These are phyloP conservation scores for Vigna angularis DNA, from an alignment of 306 rosid genomes.

Conservation along the genomic window DNA sequence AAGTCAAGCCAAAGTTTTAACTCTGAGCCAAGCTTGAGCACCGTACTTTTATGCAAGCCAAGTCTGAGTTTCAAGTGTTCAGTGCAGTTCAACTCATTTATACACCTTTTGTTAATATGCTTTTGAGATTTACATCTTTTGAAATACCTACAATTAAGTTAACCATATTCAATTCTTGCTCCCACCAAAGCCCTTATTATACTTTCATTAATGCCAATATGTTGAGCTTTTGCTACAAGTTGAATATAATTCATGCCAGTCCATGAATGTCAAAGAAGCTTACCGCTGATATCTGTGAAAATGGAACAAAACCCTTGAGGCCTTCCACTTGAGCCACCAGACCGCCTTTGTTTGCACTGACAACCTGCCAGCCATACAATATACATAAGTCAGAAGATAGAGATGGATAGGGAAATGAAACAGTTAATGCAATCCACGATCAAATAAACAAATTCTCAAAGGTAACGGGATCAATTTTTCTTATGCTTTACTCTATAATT, in stretches of 20 bases:
- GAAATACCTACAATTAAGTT: constrained; percentile 6
- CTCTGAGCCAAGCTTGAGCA: neutral
- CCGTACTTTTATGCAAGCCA: neutral
- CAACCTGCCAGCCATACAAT: constrained; percentile 67
- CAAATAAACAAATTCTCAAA: constrained; percentile 21
- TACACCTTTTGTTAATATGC: neutral
- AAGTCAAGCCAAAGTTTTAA: neutral
- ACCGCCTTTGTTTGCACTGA: constrained; percentile 93
- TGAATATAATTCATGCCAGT: constrained; percentile 32
- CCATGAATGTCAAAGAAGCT: constrained; percentile 50
- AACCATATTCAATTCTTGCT: constrained; percentile 32
- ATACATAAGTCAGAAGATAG: neutral
- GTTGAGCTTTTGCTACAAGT: constrained; percentile 22
- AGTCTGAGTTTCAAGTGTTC: neutral
- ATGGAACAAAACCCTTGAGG: constrained; percentile 93
- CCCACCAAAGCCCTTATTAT: neutral
- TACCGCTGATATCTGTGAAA: constrained; percentile 93
- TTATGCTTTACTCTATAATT: constrained; percentile 22
- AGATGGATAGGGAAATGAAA: neutral
- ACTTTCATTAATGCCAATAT: constrained; percentile 15
- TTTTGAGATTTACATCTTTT: neutral
- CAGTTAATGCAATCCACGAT: neutral
- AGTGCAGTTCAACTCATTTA: neutral
- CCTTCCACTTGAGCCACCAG: constrained; percentile 94
- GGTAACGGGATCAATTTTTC: neutral